Percentiles rank a stretch among this genome's conserved stretches.
Evolutionary conservation across 352 stramenopile species (phyloP).

Genomic region (Phytophthora sojae): DNA sequence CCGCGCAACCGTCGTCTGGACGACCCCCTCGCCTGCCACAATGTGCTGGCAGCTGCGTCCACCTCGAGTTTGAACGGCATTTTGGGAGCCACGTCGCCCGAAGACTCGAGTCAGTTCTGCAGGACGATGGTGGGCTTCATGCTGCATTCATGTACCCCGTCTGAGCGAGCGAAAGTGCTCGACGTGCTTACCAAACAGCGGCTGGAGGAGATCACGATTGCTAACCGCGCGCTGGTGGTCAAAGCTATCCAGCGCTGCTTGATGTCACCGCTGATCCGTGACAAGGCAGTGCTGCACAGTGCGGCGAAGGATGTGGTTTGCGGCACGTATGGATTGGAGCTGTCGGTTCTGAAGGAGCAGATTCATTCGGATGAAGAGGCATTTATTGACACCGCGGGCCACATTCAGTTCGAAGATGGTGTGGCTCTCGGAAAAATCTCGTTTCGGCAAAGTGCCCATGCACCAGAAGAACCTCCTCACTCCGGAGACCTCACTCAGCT

Average conservation of each 20-base stretch:
- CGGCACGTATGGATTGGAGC: slow-evolving; percentile 69
- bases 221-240: slow-evolving; percentile 82
- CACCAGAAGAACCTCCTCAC: slow-evolving; percentile 55
- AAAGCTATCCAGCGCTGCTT: slow-evolving; percentile 82
- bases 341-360: slow-evolving; percentile 84
- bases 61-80: slow-evolving; percentile 80
- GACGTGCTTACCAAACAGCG: slow-evolving; percentile 78
- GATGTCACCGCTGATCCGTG: slow-evolving; percentile 69
- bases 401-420: slow-evolving; percentile 34
- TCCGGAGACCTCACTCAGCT: slow-evolving; percentile 82
- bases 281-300: slow-evolving; percentile 72
- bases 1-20: slow-evolving; percentile 59
- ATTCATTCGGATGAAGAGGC: slow-evolving; percentile 75
- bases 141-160: slow-evolving; percentile 71
- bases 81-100: slow-evolving; percentile 74
- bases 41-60: slow-evolving; percentile 67
- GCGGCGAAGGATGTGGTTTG: slow-evolving; percentile 77
- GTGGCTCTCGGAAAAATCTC: slow-evolving; percentile 19
- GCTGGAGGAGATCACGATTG: slow-evolving; percentile 74
- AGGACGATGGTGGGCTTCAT: slow-evolving; percentile 90
- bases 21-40: slow-evolving; percentile 80
- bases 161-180: slow-evolving; percentile 71
- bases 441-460: slow-evolving; percentile 10
- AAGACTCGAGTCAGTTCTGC: slow-evolving; percentile 78
- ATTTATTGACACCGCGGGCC: slow-evolving; percentile 43